A percentile compares a stretch with the other conserved stretches of the same genome.
These are phyloP conservation scores for Chaetomiaceae sp. DNA, from an alignment of 2,329 filamentous ascomycete genomes.

Conservation along the genomic window DNA sequence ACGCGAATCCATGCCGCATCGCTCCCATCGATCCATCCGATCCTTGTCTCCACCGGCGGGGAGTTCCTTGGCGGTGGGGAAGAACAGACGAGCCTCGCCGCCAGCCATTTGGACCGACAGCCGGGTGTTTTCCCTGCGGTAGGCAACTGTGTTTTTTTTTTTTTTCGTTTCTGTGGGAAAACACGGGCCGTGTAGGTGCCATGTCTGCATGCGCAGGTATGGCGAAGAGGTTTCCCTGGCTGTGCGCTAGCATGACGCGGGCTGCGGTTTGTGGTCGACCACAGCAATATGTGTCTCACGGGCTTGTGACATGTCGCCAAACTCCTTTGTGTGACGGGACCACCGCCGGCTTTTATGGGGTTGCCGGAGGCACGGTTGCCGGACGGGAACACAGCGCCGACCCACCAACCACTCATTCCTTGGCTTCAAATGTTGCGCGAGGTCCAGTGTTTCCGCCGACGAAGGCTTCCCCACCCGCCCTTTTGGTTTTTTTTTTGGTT, in stretches of 20 bases:
- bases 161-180: too few species aligned
- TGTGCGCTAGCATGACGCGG: background rate
- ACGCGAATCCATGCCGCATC: conserved; percentile 25
- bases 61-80: conserved; percentile 4
- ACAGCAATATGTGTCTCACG: background rate
- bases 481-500: too few species aligned
- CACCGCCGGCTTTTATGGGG: background rate
- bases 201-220: background rate
- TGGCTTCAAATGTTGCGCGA: too few species aligned
- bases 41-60: conserved; percentile 17
- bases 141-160: too few species aligned
- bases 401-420: background rate
- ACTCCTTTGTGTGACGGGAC: background rate
- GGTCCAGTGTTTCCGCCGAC: background rate
- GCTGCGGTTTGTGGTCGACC: too few species aligned
- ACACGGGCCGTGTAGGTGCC: too few species aligned
- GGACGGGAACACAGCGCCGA: background rate
- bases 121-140: too few species aligned
- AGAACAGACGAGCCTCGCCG: too few species aligned
- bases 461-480: background rate
- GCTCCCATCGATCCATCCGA: conserved; percentile 21
- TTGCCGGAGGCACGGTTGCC: background rate
- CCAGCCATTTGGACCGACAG: too few species aligned
- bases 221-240: background rate
- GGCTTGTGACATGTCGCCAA: background rate